Evolutionary conservation across 805 yeast species (phyloP).

Genomic region (Dipodascopsis uninucleata): DNA sequence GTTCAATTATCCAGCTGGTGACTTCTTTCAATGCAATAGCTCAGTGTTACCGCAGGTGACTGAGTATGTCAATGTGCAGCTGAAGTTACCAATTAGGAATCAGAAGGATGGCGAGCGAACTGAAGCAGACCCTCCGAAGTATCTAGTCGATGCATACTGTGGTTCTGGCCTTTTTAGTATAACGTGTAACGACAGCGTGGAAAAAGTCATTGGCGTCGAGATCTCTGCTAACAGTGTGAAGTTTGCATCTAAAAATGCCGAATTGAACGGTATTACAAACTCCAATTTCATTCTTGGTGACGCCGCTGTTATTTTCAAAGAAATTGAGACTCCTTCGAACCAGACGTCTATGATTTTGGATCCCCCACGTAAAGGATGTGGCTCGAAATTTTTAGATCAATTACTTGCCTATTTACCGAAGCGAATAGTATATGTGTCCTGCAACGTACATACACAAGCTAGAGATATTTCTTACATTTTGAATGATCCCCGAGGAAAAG

Average conservation of each 20-base stretch:
- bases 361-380: slow-evolving; percentile 98
- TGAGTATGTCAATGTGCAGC: slow-evolving; percentile 69
- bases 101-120: slow-evolving; percentile 19
- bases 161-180: slow-evolving; percentile 93
- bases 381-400: slow-evolving; percentile 79
- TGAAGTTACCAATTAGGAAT: slow-evolving; percentile 43
- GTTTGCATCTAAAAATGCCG: slow-evolving; percentile 81
- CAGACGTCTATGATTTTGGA: slow-evolving; percentile 88
- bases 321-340: slow-evolving; percentile 65
- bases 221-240: slow-evolving; percentile 85
- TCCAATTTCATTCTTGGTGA: slow-evolving; percentile 86
- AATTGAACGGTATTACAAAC: slow-evolving; percentile 67
- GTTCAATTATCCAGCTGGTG: slow-evolving; percentile 90
- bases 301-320: slow-evolving; percentile 81
- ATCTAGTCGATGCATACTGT: slow-evolving; percentile 90
- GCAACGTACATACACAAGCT: slow-evolving; percentile 97
- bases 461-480: slow-evolving; percentile 84
- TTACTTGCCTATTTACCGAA: slow-evolving; percentile 78
- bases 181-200: slow-evolving; percentile 77
- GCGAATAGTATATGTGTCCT: slow-evolving; percentile 87
- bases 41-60: slow-evolving; percentile 83
- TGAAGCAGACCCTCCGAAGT: slow-evolving; percentile 44
- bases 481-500: slow-evolving; percentile 51
- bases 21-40: slow-evolving; percentile 94
- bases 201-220: slow-evolving; percentile 87